phyloP scores from a whole-genome alignment of 2,329 filamentous ascomycete species.

The Hypocreales sp. region DNA sequence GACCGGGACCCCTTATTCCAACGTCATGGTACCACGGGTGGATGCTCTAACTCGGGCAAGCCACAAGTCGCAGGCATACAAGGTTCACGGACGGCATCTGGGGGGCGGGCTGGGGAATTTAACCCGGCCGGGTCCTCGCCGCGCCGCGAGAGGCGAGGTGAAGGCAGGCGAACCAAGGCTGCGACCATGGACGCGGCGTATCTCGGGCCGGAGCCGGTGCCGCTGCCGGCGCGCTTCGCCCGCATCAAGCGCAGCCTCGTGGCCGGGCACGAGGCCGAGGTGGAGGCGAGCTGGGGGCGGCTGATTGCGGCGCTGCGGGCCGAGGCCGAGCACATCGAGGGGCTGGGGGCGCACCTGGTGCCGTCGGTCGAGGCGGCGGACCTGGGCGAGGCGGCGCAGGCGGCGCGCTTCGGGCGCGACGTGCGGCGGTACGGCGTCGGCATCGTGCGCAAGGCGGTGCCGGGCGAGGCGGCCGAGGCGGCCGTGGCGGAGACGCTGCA shows the following conservation, averaged over 20 bases:
- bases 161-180: too few species aligned
- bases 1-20: too few species aligned
- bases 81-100: too few species aligned
- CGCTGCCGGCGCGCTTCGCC: conserved; percentile 42
- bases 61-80: too few species aligned
- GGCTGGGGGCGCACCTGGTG: conserved; percentile 34
- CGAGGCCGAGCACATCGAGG: conserved; percentile 36
- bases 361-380: conserved; percentile 39
- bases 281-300: conserved; percentile 39
- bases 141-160: too few species aligned
- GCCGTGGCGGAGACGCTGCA: conserved; percentile 43
- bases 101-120: too few species aligned
- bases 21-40: too few species aligned
- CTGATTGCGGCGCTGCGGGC: conserved; percentile 33
- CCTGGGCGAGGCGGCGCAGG: conserved; percentile 28
- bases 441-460: conserved; percentile 49
- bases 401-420: conserved; percentile 38
- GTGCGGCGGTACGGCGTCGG: conserved; percentile 48
- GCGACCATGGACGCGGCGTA: too few species aligned
- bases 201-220: conserved; percentile 39
- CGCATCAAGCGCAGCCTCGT: conserved; percentile 39
- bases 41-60: too few species aligned
- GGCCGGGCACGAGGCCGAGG: conserved; percentile 35
- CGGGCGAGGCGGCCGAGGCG: conserved; percentile 35
- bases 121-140: too few species aligned